Evolutionary conservation across 371 early-diverging fungal species (phyloP).

Genomic region (Lichtheimia ramosa): DNA sequence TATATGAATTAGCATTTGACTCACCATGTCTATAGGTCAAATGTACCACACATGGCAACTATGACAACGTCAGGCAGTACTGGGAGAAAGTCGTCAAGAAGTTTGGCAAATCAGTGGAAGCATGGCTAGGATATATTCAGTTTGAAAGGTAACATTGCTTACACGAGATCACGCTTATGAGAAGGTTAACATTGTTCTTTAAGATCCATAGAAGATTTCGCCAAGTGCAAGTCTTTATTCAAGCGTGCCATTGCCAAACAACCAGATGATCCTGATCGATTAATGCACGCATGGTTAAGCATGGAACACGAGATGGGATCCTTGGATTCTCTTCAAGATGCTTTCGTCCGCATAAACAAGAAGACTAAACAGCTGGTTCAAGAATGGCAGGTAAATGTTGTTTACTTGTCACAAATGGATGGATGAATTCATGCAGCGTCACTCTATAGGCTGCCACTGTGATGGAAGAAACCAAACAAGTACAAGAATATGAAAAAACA

Average conservation of each 20-base stretch:
- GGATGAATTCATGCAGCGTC: background rate
- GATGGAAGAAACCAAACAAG: constrained; percentile 6
- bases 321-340: constrained; percentile 22
- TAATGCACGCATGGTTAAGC: constrained; percentile 49
- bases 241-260: constrained; percentile 40
- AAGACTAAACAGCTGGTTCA: constrained; percentile 23
- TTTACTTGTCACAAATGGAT: background rate
- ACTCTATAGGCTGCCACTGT: constrained; percentile 7
- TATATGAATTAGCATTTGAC: background rate
- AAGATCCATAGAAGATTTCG: constrained; percentile 20
- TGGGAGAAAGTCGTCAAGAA: constrained; percentile 34
- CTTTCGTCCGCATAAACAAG: constrained; percentile 24
- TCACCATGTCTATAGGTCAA: constrained; percentile 6
- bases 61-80: constrained; percentile 28
- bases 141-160: constrained; percentile 43
- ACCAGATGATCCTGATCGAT: constrained; percentile 48
- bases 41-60: constrained; percentile 23
- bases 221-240: constrained; percentile 34
- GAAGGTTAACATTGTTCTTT: background rate
- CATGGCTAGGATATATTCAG: constrained; percentile 42
- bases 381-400: constrained; percentile 30
- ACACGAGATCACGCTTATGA: background rate
- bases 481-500: constrained; percentile 8
- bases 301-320: constrained; percentile 55
- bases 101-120: constrained; percentile 35